A percentile compares a stretch with the other conserved stretches of the same genome.
Conservation (phyloP, 2,329 filamentous ascomycete genomes). For the Chaetomium strumarium region DNA sequence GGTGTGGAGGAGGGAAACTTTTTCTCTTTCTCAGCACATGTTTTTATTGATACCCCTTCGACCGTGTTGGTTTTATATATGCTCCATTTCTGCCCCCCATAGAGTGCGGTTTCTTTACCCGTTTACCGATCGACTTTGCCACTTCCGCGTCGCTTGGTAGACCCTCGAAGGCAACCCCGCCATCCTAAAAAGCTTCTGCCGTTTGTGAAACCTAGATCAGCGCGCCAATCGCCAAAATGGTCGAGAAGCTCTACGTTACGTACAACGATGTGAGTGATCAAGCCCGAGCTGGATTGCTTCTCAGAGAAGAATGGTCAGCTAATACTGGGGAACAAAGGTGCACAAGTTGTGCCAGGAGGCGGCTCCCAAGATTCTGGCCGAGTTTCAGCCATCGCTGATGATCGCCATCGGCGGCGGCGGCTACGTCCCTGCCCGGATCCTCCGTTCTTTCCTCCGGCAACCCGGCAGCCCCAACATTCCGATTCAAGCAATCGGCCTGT, state of each 20-base stretch:
- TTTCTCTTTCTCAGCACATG: no score
- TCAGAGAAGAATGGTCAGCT: background rate
- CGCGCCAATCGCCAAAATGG: conserved; percentile 50
- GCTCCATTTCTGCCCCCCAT: no score
- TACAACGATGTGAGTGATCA: conserved; percentile 72
- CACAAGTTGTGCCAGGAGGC: conserved; percentile 94
- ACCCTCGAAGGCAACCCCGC: background rate
- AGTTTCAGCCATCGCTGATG: conserved; percentile 91
- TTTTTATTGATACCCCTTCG: no score
- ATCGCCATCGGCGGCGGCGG: conserved; percentile 97
- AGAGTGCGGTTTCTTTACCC: no score
- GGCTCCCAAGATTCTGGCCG: conserved; percentile 71
- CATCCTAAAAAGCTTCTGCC: background rate
- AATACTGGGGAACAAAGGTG: conserved; percentile 52
- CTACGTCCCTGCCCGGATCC: conserved; percentile 93
- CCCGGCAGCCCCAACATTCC: conserved; percentile 87
- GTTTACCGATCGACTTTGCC: background rate
- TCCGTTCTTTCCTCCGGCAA: conserved; percentile 94
- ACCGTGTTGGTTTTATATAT: no score
- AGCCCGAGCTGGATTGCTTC: background rate
- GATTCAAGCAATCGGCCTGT: conserved; percentile 97
- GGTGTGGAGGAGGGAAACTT: no score
- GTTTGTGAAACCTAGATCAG: background rate
- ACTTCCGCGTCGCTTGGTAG: no score
- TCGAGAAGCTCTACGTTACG: conserved; percentile 81